Conservation (phyloP, 148 eudicot genomes). For the Vaccinium myrtillus region DNA sequence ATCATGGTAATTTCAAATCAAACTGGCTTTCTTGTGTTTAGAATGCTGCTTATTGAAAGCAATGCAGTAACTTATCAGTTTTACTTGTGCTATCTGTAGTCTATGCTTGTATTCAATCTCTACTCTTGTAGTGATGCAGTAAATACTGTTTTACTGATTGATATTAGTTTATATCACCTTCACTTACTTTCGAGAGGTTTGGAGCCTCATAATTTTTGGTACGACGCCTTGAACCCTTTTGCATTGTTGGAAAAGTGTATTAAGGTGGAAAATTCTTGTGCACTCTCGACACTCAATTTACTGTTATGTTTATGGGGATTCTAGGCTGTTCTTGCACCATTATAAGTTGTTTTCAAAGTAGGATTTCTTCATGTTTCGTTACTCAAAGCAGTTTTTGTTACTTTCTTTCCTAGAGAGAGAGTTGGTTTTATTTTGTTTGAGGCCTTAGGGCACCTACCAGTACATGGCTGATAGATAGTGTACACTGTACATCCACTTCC, state of each 20-base stretch:
- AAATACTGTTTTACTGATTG: neutral
- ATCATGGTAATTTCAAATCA: neutral
- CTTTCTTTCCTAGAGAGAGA: neutral
- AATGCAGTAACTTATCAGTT: neutral
- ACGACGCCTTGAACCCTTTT: neutral
- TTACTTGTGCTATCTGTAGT: neutral
- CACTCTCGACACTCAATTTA: neutral
- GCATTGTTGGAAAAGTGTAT: neutral
- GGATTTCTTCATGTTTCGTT: neutral
- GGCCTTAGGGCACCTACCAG: neutral
- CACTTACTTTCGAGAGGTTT: neutral
- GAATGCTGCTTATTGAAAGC: neutral
- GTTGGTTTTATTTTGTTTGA: no score
- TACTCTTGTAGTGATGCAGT: neutral
- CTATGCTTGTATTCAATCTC: neutral
- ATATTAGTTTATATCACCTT: neutral
- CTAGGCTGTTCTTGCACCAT: neutral
- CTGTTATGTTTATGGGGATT: neutral
- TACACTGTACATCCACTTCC: neutral
- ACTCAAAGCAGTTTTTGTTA: neutral
- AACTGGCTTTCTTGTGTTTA: neutral
- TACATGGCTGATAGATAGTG: no score
- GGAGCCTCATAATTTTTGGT: neutral
- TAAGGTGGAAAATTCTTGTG: slow-evolving; percentile 3
- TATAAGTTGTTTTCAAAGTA: neutral